Evolutionary conservation across 1,139 yeast genomes (phyloP).

Genomic region (Zygosaccharomyces sapae): DNA sequence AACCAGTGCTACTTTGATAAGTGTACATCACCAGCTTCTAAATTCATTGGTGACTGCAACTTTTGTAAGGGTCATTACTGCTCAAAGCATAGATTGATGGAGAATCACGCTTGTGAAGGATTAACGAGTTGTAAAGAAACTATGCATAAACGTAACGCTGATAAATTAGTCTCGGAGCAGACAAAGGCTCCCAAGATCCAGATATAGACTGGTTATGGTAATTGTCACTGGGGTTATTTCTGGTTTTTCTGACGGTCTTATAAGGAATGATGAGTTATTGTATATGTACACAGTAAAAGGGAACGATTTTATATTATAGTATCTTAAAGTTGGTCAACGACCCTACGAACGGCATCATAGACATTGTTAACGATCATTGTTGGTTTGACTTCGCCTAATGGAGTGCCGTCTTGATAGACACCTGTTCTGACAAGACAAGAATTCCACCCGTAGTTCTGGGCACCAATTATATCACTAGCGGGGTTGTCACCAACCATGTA

Average conservation of each 20-base stretch:
- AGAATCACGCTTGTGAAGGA: constrained; percentile 78
- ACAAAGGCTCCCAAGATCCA: constrained; percentile 45
- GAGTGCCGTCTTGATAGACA: constrained; percentile 70
- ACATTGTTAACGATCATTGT: constrained; percentile 40
- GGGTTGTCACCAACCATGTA: constrained; percentile 98
- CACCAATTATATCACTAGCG: constrained; percentile 86
- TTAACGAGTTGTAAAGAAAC: constrained; percentile 76
- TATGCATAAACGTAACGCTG: constrained; percentile 59
- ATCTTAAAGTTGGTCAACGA: constrained; percentile 20
- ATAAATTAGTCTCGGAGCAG: constrained; percentile 45
- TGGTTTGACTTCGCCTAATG: constrained; percentile 39
- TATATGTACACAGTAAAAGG: too few relatives aligned
- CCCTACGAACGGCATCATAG: constrained; percentile 36
- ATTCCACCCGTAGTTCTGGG: constrained; percentile 83
- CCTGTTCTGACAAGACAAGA: constrained; percentile 82
- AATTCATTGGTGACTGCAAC: constrained; percentile 85
- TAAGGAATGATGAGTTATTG: neutral
- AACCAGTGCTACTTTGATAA: constrained; percentile 57
- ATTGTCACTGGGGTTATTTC: neutral
- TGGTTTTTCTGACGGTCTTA: neutral
- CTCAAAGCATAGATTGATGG: constrained; percentile 80
- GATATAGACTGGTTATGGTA: constrained; percentile 14
- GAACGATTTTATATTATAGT: too few relatives aligned
- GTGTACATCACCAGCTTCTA: constrained; percentile 65
- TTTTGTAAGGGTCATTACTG: constrained; percentile 86